These are phyloP conservation scores for Suillus lakei DNA, from an alignment of 768 basidiomycete genomes.

Conservation along the genomic window DNA sequence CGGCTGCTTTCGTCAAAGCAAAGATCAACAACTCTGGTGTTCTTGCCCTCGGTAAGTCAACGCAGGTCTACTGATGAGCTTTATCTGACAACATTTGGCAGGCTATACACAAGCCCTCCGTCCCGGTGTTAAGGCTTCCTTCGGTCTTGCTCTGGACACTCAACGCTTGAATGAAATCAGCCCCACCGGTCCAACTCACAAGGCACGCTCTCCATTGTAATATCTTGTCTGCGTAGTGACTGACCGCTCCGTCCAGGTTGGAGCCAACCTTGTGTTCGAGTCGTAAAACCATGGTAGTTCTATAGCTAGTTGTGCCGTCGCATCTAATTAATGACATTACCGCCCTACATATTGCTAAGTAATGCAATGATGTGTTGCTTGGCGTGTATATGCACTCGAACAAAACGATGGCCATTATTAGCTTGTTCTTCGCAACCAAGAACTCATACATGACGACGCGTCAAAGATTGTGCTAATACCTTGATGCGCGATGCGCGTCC, in stretches of 20 bases:
- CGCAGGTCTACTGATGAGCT: neutral
- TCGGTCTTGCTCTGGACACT: constrained; percentile 96
- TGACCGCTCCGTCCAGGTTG: constrained; percentile 50
- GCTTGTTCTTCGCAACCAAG: neutral
- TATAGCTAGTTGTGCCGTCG: constrained; percentile 17
- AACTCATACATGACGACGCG: neutral
- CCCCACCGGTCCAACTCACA: constrained; percentile 74
- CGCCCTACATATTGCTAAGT: neutral
- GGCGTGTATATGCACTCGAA: neutral
- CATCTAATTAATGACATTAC: constrained; percentile 4
- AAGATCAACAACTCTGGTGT: constrained; percentile 98
- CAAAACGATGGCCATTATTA: neutral
- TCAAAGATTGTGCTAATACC: neutral
- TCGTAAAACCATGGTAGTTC: constrained; percentile 45
- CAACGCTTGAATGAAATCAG: constrained; percentile 81
- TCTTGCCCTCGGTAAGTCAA: constrained; percentile 71
- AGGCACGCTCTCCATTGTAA: constrained; percentile 45
- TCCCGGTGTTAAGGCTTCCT: constrained; percentile 89
- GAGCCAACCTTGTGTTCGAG: constrained; percentile 77
- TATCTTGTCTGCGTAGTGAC: constrained; percentile 6
- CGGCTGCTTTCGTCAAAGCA: constrained; percentile 92
- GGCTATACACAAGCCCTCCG: constrained; percentile 94
- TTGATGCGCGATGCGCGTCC: neutral
- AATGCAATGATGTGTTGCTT: neutral
- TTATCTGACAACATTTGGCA: constrained; percentile 32